These are phyloP conservation scores for Rutidosis leptorrhynchoides DNA, from an alignment of 129 eudicot species.

Conservation along the genomic window DNA sequence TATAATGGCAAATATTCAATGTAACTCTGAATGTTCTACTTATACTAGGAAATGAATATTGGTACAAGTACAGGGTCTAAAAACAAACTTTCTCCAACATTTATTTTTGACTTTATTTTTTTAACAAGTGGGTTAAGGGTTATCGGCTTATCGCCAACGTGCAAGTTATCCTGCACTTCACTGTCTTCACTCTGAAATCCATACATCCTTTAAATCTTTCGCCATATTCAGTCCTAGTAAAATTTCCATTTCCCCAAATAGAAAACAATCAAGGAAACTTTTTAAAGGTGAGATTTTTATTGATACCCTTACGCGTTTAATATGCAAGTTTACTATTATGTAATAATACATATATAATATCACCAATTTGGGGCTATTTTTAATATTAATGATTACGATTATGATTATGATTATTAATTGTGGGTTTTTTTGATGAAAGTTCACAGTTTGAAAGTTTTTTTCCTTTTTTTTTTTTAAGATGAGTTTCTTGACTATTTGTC, in stretches of 20 bases:
- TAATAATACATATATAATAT: not conserved
- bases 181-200: too few species aligned
- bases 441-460: not conserved
- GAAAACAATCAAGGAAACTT: conserved; percentile 34
- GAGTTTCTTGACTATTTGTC: too few species aligned
- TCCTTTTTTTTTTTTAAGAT: too few species aligned
- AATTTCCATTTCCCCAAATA: conserved; percentile 30
- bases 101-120: too few species aligned
- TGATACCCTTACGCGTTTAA: not conserved
- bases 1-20: too few species aligned
- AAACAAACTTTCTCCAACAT: conserved; percentile 1
- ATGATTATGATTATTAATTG: conserved; percentile 12
- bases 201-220: not conserved
- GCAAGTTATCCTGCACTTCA: conserved; percentile 32
- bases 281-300: conserved; percentile 44
- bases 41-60: too few species aligned
- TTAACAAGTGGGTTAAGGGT: not conserved
- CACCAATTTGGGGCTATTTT: conserved; percentile 5
- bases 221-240: conserved; percentile 33
- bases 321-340: not conserved
- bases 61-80: conserved; percentile 18
- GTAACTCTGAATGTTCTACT: too few species aligned
- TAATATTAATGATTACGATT: too few species aligned
- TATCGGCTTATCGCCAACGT: conserved; percentile 13
- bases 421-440: conserved; percentile 8